Percentiles rank a stretch among this genome's conserved stretches.
phyloP scores from a whole-genome alignment of 2,329 filamentous ascomycete genomes.

The Onygenales sp. region DNA sequence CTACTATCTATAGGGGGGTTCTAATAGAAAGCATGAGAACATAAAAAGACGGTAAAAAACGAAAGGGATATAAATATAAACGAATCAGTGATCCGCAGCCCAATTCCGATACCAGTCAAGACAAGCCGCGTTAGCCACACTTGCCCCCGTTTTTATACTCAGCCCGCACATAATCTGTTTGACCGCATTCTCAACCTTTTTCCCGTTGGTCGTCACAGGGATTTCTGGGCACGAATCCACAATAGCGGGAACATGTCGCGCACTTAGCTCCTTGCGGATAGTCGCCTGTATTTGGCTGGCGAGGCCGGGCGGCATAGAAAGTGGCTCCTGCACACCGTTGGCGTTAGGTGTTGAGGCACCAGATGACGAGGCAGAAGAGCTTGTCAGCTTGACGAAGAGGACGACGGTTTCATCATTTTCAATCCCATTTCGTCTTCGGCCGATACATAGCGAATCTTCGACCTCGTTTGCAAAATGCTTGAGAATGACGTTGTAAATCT shows the following conservation, averaged over 20 bases:
- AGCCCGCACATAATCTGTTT: constrained; percentile 91
- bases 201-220: constrained; percentile 86
- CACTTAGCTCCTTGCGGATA: constrained; percentile 70
- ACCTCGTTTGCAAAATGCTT: constrained; percentile 70
- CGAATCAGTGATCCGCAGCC: constrained; percentile 44
- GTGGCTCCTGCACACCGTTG: constrained; percentile 16
- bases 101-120: constrained; percentile 81
- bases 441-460: constrained; percentile 81
- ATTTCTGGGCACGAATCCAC: constrained; percentile 79
- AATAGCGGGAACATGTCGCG: constrained; percentile 77
- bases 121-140: constrained; percentile 84
- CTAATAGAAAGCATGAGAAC: background rate
- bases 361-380: constrained; percentile 10
- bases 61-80: background rate
- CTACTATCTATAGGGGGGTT: background rate
- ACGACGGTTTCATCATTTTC: constrained; percentile 82
- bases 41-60: background rate
- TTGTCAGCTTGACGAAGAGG: constrained; percentile 71
- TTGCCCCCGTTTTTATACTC: constrained; percentile 79
- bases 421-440: constrained; percentile 55
- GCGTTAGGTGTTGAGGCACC: constrained; percentile 9
- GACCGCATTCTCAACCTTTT: constrained; percentile 95
- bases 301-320: constrained; percentile 51
- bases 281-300: constrained; percentile 54
- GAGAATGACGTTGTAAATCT: constrained; percentile 92